Conservation (phyloP, 2,329 filamentous ascomycete species). For the Fusarium duplospermum region DNA sequence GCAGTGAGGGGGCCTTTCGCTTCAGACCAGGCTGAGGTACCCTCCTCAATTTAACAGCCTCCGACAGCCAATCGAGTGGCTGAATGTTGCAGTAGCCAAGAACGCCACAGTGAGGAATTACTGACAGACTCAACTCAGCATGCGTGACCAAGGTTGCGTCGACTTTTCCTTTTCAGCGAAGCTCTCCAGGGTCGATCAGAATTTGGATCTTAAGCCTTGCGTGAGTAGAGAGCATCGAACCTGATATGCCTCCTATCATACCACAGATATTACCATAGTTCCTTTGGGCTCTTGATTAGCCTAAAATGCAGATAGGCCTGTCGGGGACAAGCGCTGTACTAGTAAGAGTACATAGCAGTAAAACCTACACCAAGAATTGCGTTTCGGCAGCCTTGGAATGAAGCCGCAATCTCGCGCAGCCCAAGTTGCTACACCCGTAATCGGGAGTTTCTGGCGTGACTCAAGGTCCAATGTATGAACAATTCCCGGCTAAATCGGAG, state of each 20-base stretch:
- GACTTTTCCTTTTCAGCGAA: not conserved
- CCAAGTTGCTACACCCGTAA: not conserved
- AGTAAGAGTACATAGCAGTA: not conserved
- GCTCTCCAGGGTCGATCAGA: not conserved
- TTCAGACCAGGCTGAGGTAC: too few species aligned
- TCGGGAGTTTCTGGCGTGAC: not conserved
- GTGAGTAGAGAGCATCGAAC: not conserved
- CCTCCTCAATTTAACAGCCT: not conserved
- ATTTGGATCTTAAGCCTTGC: not conserved
- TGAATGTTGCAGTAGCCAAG: not conserved
- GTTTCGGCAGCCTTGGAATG: not conserved
- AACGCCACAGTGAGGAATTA: not conserved
- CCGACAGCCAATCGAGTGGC: not conserved
- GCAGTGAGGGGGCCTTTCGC: too few species aligned
- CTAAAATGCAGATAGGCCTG: not conserved
- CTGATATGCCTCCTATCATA: not conserved
- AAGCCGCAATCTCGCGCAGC: not conserved
- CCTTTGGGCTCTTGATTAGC: not conserved
- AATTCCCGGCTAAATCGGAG: not conserved
- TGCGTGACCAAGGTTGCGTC: not conserved
- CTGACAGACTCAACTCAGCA: not conserved
- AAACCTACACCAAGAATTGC: not conserved
- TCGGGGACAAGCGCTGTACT: not conserved
- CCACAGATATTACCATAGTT: not conserved
- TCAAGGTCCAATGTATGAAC: not conserved